Percentiles rank a stretch among this genome's conserved stretches.
These are phyloP conservation scores for Coniochaeta sp. DNA, from an alignment of 2,329 filamentous ascomycete species.

Conservation along the genomic window DNA sequence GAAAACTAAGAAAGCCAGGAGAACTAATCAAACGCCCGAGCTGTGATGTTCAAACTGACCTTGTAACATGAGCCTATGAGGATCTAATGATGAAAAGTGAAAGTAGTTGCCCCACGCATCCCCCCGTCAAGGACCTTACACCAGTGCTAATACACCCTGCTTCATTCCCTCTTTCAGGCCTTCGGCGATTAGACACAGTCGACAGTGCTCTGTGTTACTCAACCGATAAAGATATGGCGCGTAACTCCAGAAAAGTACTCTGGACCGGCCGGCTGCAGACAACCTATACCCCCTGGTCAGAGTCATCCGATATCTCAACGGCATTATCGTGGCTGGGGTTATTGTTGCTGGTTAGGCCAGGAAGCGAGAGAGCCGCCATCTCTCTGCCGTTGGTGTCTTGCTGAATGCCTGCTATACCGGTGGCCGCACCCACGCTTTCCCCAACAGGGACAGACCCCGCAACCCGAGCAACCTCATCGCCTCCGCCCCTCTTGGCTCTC, in stretches of 20 bases:
- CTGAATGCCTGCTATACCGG: background rate
- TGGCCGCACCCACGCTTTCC: background rate
- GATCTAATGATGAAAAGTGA: too few species aligned
- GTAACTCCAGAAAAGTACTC: background rate
- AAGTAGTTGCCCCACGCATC: too few species aligned
- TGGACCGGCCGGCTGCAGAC: background rate
- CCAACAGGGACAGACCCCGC: background rate
- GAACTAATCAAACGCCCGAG: too few species aligned
- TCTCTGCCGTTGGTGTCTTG: background rate
- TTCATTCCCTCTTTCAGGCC: too few species aligned
- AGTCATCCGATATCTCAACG: background rate
- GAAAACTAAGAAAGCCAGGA: too few species aligned
- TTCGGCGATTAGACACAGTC: too few species aligned
- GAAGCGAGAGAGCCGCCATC: background rate
- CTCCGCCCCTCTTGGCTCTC: slow-evolving; percentile 13
- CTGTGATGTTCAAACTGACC: too few species aligned
- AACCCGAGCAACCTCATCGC: background rate
- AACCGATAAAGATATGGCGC: too few species aligned
- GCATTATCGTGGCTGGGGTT: background rate
- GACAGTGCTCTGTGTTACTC: too few species aligned
- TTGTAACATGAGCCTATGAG: too few species aligned
- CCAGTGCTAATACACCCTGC: too few species aligned
- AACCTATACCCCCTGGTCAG: background rate
- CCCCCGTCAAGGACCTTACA: too few species aligned
- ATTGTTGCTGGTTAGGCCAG: background rate